A percentile compares a stretch with the other conserved stretches of the same genome.
Evolutionary conservation across 2,329 filamentous ascomycete species (phyloP).

Genomic region (Chaetomiaceae sp.): DNA sequence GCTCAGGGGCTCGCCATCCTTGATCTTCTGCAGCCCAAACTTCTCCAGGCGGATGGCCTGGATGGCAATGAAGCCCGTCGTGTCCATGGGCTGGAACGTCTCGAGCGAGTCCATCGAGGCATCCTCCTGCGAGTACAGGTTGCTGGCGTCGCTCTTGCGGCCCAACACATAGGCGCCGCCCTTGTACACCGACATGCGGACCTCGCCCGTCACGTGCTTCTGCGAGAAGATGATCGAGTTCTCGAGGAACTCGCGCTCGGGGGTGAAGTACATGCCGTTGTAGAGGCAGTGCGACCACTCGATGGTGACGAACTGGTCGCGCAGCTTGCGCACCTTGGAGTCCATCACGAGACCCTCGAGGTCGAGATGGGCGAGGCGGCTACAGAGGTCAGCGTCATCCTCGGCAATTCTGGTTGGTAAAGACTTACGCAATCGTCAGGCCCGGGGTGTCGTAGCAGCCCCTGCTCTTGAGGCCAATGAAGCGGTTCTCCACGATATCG

Average conservation of each 20-base stretch:
- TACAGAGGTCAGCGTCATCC: conserved; percentile 11
- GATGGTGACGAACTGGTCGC: conserved; percentile 54
- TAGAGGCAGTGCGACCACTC: conserved; percentile 45
- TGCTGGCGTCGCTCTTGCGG: conserved; percentile 42
- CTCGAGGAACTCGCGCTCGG: conserved; percentile 55
- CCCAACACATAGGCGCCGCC: conserved; percentile 42
- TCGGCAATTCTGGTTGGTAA: too few species aligned
- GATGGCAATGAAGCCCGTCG: conserved; percentile 59
- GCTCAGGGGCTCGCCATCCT: conserved; percentile 34
- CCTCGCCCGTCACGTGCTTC: conserved; percentile 41
- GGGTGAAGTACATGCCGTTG: conserved; percentile 49
- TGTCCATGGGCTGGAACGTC: conserved; percentile 40
- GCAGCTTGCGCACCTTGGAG: conserved; percentile 52
- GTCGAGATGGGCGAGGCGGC: conserved; percentile 42
- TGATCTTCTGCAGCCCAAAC: conserved; percentile 41
- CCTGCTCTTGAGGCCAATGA: conserved; percentile 69
- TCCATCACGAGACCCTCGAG: conserved; percentile 50
- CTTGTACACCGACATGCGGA: conserved; percentile 30
- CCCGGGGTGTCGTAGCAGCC: conserved; percentile 70
- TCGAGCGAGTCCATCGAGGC: conserved; percentile 48
- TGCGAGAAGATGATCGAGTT: conserved; percentile 59
- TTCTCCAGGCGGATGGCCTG: conserved; percentile 63
- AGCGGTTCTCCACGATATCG: conserved; percentile 76
- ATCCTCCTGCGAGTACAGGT: conserved; percentile 49
- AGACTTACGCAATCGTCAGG: conserved; percentile 33